phyloP scores from a whole-genome alignment of 1,284 basidiomycete species.

The Sparassis latifolia region DNA sequence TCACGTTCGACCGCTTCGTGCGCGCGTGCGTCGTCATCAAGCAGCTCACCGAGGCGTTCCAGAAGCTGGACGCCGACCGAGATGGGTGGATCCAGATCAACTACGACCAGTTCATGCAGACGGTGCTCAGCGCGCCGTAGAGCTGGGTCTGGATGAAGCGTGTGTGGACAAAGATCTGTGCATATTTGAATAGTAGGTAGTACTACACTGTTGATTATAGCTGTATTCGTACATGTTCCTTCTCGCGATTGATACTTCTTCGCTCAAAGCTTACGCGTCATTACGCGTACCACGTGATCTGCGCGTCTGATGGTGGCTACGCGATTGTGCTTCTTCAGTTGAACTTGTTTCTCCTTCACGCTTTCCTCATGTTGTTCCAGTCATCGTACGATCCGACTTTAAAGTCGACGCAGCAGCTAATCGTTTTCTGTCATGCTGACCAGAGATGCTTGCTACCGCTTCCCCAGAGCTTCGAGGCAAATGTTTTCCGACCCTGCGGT shows the following conservation, averaged over 20 bases:
- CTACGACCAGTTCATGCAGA: conserved; percentile 73
- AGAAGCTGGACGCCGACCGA: conserved; percentile 54
- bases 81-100: conserved; percentile 73
- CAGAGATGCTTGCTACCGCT: conserved; percentile 14
- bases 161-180: too few species aligned
- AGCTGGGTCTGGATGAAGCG: too few species aligned
- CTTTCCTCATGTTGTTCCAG: conserved; percentile 12
- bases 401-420: conserved; percentile 12
- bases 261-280: too few species aligned
- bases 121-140: conserved; percentile 60
- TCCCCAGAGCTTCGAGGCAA: conserved; percentile 13
- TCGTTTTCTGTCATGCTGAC: conserved; percentile 12
- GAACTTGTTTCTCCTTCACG: neutral
- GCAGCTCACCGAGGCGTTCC: conserved; percentile 64
- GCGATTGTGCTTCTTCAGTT: too few species aligned
- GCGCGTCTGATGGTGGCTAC: too few species aligned
- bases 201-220: too few species aligned
- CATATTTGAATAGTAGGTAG: too few species aligned
- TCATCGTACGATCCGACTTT: conserved; percentile 6
- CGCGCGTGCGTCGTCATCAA: conserved; percentile 77
- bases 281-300: too few species aligned
- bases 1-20: conserved; percentile 79
- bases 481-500: neutral
- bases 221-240: too few species aligned
- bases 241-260: too few species aligned